A percentile compares a stretch with the other conserved stretches of the same genome.
Evolutionary conservation across 2,329 filamentous ascomycete species (phyloP).

Genomic region (Colletotrichum filicis): DNA sequence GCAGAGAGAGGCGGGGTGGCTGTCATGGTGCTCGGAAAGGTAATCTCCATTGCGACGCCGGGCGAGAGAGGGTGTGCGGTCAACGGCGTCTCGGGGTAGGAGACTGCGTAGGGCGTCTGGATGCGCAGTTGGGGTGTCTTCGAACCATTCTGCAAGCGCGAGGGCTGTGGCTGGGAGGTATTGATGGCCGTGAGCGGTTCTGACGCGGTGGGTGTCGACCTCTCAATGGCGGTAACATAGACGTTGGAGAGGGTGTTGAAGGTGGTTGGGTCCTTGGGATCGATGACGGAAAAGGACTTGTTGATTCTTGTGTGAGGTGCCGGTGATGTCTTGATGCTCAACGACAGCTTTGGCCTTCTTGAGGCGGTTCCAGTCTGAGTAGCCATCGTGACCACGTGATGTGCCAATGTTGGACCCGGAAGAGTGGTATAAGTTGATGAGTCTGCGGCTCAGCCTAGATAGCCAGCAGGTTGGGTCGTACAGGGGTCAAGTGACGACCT

Average conservation of each 20-base stretch:
- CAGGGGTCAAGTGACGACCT: slow-evolving; percentile 39
- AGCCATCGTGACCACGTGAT: slow-evolving; percentile 46
- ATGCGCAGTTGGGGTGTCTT: slow-evolving; percentile 44
- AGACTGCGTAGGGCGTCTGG: slow-evolving; percentile 57
- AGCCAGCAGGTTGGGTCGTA: slow-evolving; percentile 39
- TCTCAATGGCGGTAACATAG: slow-evolving; percentile 71
- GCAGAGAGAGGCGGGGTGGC: slow-evolving; percentile 69
- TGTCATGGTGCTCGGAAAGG: slow-evolving; percentile 67
- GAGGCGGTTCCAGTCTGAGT: slow-evolving; percentile 47
- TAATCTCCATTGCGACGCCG: slow-evolving; percentile 53
- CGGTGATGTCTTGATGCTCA: slow-evolving; percentile 62
- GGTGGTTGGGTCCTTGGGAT: slow-evolving; percentile 69
- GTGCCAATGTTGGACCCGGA: neutral
- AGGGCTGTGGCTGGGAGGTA: slow-evolving; percentile 48
- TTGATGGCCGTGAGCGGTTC: slow-evolving; percentile 63
- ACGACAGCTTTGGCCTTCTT: slow-evolving; percentile 66
- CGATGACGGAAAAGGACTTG: slow-evolving; percentile 57
- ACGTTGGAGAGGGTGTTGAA: slow-evolving; percentile 76
- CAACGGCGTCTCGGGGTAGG: slow-evolving; percentile 64
- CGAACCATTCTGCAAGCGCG: slow-evolving; percentile 50
- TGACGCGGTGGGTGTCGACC: slow-evolving; percentile 60
- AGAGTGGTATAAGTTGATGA: neutral
- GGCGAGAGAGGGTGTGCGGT: slow-evolving; percentile 63
- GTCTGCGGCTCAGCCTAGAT: slow-evolving; percentile 35
- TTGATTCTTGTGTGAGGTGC: slow-evolving; percentile 51